Evolutionary conservation across 345 rosid genomes (phyloP), one percentile per base, ranked within the genome.

Genomic region (Aegle marmelos): DNA sequence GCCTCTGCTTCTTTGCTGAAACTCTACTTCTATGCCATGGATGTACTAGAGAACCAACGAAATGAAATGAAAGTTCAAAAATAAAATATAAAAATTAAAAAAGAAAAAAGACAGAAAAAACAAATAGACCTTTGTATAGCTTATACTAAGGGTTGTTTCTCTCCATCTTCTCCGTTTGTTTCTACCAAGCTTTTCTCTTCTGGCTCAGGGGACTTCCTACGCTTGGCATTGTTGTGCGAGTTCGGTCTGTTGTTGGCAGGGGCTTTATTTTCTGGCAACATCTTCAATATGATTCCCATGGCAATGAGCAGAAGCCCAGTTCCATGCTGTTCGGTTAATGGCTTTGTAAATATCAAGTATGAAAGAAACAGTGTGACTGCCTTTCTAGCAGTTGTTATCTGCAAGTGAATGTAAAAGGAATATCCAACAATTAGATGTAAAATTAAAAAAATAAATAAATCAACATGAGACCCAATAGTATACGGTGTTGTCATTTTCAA

Each of bases 341-440:
- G 95, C 81, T 95, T 95, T 5, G 98, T 93, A 81, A 95, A 94
- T 77, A 94, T 89, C 86, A 93, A 78, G 88, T 91, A 95, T 1
- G 98, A 95, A 1, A 95, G 83, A 74, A 95, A 77, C 79, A 91
- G 83, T 4, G 98, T 93, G 56, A 91, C 97, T 0, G 97, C 89
- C 78, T 90, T 91, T 70, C 90, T 90, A 6, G 93, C 91, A n/a
- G 93, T 88, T n/a, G 95, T 90, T 72, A 88, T 82, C 91, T 87
- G 85, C 34, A 45, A 13, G 50, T 45, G 17, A 45, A 45, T 45
- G 50, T 0, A 11, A 45, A 45, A 45, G 50, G 3, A 3, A 75
- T 14, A 28, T 60, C 62, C 61, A 56, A 21, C 14, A 33, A 36
- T 76, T 30, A 62, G 72, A 72, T 9, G 24, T 27, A 0, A 39